Percentiles rank a stretch among this genome's conserved stretches.
Evolutionary conservation across 192 early-diverging fungal species (phyloP).

Genomic region (Umbelopsis sp.): DNA sequence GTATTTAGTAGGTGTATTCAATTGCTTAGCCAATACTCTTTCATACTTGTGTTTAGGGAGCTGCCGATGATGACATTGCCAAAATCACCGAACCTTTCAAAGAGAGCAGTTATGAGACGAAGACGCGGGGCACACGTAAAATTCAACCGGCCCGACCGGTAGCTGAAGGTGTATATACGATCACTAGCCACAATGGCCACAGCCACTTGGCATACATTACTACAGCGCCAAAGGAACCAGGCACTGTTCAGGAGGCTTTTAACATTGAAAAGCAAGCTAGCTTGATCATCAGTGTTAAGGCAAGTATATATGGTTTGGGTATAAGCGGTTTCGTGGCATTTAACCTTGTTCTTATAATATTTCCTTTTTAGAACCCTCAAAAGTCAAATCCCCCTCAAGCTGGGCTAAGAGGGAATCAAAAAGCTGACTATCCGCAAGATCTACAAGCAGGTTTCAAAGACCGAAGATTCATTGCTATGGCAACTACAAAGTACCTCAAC

Average conservation of each 20-base stretch:
- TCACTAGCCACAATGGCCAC: conserved; percentile 38
- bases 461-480: conserved; percentile 38
- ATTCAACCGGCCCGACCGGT: conserved; percentile 34
- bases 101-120: conserved; percentile 34
- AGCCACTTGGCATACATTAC: conserved; percentile 48
- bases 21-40: neutral
- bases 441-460: conserved; percentile 26
- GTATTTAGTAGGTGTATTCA: neutral
- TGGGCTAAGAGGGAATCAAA: conserved; percentile 26
- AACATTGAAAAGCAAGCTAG: conserved; percentile 45
- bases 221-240: conserved; percentile 40
- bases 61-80: conserved; percentile 31
- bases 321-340: neutral
- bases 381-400: conserved; percentile 21
- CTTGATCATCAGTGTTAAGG: conserved; percentile 47
- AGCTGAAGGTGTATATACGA: conserved; percentile 48
- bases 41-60: conserved; percentile 7
- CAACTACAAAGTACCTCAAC: conserved; percentile 39
- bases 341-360: neutral
- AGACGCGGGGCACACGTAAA: conserved; percentile 33
- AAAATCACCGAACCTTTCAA: conserved; percentile 32
- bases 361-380: conserved; percentile 25
- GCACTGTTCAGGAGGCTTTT: conserved; percentile 45
- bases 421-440: conserved; percentile 30
- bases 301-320: neutral